These are phyloP conservation scores for Sporothrix phasma DNA, from an alignment of 2,329 filamentous ascomycete species.

Conservation along the genomic window DNA sequence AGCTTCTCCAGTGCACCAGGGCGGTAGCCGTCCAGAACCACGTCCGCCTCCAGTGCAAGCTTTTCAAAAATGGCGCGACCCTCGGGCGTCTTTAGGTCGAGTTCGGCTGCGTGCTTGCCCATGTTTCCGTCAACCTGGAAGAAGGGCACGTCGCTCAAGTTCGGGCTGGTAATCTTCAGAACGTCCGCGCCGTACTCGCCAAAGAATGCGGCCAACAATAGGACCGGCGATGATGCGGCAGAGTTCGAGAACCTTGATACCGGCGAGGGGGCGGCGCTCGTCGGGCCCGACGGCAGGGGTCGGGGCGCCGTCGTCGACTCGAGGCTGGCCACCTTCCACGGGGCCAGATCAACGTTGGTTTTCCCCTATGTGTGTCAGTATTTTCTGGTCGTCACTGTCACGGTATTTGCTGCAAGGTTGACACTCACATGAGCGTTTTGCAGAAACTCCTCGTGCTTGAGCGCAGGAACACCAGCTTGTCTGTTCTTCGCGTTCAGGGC, in stretches of 20 bases:
- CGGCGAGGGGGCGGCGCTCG: constrained; percentile 30
- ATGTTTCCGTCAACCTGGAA: constrained; percentile 34
- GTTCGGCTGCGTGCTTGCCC: constrained; percentile 36
- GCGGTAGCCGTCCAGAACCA: constrained; percentile 45
- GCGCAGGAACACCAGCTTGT: constrained; percentile 35
- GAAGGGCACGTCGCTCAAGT: constrained; percentile 33
- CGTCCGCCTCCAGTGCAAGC: constrained; percentile 37
- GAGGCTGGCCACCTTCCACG: constrained; percentile 36
- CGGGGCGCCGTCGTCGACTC: constrained; percentile 40
- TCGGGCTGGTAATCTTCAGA: constrained; percentile 34
- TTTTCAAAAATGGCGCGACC: constrained; percentile 43
- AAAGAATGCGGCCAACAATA: constrained; percentile 32
- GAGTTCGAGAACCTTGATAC: constrained; percentile 41
- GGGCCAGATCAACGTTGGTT: constrained; percentile 31
- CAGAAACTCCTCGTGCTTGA: constrained; percentile 35
- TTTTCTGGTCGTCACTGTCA: background rate
- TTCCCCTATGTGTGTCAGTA: constrained; percentile 22
- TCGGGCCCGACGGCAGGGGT: constrained; percentile 28
- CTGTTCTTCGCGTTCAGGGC: constrained; percentile 33
- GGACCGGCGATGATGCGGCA: constrained; percentile 39
- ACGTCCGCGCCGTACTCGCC: constrained; percentile 38
- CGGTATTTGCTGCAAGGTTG: background rate
- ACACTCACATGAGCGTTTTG: constrained; percentile 25
- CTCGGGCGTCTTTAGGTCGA: constrained; percentile 38
- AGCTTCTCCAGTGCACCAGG: constrained; percentile 32